A percentile compares a stretch with the other conserved stretches of the same genome.
phyloP scores from a whole-genome alignment of 164 flowering plant genomes.

The Warburgia ugandensis region DNA sequence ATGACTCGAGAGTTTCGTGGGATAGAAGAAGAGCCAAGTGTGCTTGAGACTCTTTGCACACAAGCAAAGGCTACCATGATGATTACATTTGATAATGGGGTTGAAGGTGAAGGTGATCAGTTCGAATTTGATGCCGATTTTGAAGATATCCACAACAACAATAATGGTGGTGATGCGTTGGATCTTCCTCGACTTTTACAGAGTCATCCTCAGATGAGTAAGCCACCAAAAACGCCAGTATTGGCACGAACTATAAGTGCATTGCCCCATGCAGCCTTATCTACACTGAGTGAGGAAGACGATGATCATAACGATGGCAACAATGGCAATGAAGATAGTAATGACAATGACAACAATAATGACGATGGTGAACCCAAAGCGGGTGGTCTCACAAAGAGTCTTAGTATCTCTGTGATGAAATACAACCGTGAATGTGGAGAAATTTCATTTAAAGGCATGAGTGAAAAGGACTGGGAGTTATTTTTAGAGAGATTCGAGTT shows the following conservation, averaged over 20 bases:
- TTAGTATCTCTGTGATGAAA: slow-evolving; percentile 34
- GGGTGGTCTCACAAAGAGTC: slow-evolving; percentile 30
- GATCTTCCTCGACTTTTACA: slow-evolving; percentile 16
- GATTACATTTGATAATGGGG: neutral
- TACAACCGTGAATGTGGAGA: slow-evolving; percentile 25
- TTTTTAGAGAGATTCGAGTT: too few relatives aligned
- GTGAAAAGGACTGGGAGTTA: too few relatives aligned
- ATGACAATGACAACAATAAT: neutral
- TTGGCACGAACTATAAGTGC: slow-evolving; percentile 17
- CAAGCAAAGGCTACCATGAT: slow-evolving; percentile 32
- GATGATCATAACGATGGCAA: neutral
- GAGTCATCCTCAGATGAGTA: slow-evolving; percentile 13
- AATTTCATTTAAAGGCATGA: slow-evolving; percentile 47
- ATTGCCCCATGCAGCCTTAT: slow-evolving; percentile 6
- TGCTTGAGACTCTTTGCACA: slow-evolving; percentile 46
- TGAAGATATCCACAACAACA: slow-evolving; percentile 6
- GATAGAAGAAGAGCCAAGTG: slow-evolving; percentile 47
- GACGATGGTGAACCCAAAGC: slow-evolving; percentile 2
- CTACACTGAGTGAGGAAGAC: slow-evolving; percentile 17
- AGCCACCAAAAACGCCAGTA: slow-evolving; percentile 27
- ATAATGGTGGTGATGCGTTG: neutral
- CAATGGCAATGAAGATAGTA: neutral
- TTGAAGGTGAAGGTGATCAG: slow-evolving; percentile 18
- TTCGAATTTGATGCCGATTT: slow-evolving; percentile 37
- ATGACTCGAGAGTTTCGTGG: slow-evolving; percentile 59